Conservation (phyloP, 352 stramenopile species). For the Globisporangium barbulae region DNA sequence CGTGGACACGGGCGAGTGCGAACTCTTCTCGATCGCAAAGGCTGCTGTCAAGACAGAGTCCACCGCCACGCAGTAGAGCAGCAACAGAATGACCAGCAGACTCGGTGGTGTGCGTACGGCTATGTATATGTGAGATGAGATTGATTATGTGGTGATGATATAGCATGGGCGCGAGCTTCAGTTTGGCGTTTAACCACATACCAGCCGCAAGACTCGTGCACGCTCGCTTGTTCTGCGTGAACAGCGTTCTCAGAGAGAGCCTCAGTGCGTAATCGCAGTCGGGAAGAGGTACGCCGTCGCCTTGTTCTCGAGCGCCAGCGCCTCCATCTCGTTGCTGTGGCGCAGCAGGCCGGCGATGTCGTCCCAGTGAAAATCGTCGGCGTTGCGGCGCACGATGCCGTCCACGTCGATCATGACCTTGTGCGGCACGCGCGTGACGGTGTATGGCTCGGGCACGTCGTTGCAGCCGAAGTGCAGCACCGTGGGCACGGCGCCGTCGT, state of each 20-base stretch:
- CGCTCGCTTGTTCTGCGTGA: neutral
- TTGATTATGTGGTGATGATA: too few species aligned
- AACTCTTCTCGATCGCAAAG: constrained; percentile 40
- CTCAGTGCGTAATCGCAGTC: too few species aligned
- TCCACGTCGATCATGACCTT: constrained; percentile 46
- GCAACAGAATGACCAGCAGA: neutral
- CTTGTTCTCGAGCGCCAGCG: constrained; percentile 13
- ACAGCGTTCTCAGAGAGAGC: neutral
- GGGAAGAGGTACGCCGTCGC: neutral
- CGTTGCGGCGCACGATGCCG: constrained; percentile 45
- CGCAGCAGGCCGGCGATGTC: constrained; percentile 48
- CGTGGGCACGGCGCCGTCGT: constrained; percentile 38
- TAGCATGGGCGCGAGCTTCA: too few species aligned
- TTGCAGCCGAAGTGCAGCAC: constrained; percentile 52
- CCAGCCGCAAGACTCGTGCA: too few species aligned
- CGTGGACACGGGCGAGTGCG: constrained; percentile 63
- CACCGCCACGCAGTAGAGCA: neutral
- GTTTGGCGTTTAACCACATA: too few species aligned
- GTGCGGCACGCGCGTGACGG: constrained; percentile 45
- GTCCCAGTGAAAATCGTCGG: constrained; percentile 60
- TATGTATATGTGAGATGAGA: neutral
- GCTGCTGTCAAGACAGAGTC: neutral
- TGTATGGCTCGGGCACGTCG: constrained; percentile 52
- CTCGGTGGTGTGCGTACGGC: neutral
- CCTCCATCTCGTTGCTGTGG: constrained; percentile 34